phyloP scores from a whole-genome alignment of 2,329 filamentous ascomycete species.

The Catunica adiposa region DNA sequence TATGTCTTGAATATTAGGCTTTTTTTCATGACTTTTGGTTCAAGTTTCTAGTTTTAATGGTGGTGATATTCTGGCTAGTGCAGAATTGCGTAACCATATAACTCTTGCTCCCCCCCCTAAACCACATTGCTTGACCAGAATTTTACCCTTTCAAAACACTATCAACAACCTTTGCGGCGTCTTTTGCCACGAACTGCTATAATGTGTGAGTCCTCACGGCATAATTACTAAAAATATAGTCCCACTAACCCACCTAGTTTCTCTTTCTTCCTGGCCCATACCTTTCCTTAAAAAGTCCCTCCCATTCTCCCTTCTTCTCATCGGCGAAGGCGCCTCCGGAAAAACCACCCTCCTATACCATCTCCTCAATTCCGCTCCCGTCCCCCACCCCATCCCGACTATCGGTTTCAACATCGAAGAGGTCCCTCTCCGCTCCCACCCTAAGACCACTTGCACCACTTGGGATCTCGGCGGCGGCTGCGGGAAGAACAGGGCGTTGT shows the following conservation, averaged over 20 bases:
- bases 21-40: too few relatives aligned
- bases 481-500: background rate
- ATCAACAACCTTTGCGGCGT: too few relatives aligned
- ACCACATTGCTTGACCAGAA: too few relatives aligned
- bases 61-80: too few relatives aligned
- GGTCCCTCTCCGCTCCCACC: background rate
- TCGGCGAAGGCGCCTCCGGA: constrained; percentile 1
- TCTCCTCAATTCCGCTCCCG: background rate
- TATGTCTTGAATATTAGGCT: too few relatives aligned
- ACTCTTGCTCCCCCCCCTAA: too few relatives aligned
- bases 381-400: background rate
- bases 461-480: constrained; percentile 9
- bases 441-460: background rate
- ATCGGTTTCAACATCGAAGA: constrained; percentile 10
- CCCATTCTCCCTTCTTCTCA: background rate
- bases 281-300: background rate
- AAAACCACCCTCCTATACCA: constrained; percentile 6
- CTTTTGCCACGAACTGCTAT: too few relatives aligned
- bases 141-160: too few relatives aligned
- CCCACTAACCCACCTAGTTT: background rate
- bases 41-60: too few relatives aligned
- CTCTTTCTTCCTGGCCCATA: background rate
- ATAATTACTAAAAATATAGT: background rate
- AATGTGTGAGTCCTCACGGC: too few relatives aligned
- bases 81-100: too few relatives aligned